Base-by-base conservation (phyloP, 352 stramenopile genomes). In the Phytopythium sindhum region DNA sequence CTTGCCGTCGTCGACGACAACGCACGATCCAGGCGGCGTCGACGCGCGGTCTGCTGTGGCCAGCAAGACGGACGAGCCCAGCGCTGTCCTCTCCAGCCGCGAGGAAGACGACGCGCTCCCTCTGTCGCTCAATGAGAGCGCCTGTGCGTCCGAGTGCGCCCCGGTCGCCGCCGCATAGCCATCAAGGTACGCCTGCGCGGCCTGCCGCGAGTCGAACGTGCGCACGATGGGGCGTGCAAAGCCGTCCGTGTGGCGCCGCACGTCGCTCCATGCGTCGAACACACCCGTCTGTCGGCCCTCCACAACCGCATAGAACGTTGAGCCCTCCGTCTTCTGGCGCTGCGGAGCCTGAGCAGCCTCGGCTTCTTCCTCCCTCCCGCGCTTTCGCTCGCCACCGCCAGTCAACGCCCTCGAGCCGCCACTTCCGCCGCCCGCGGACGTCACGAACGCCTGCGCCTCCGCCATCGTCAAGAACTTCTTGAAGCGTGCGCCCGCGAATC, bases 401-500 rank as follows among this genome's bases (percentile, higher is more conserved):
- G 7, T 10, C 33, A 39, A 39, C 33, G 3, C 8, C n/a, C 55
- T 31, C n/a, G n/a, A n/a, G n/a, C n/a, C n/a, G n/a, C 15, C 39
- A 33, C 31, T 65, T 33, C 23, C 54, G 12, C 21, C 21, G 24
- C 35, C 31, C 4, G 23, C 57, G 21, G 48, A 41, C 19, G 64
- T 54, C 6, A 92, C 53, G 55, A 90, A 92, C 24, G 67, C 66
- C 19, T 80, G 63, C 8, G 86, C 86, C 45, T 91, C 70, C 11
- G 52, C 54, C 31, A 68, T 26, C 6, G 72, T 83, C 35, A 75
- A 60, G 63, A 92, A 91, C 57, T 90, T 91, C 64, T 94, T 91
- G 64, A 70, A 91, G 19, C 57, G 68, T 24, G 74, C 72, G 17
- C 73, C 74, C 14, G 56, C 55, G 53, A 86, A 89, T 21, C 81